Evolutionary conservation across 1,284 basidiomycete genomes (phyloP).

Genomic region (Sanghuangporus baumii): DNA sequence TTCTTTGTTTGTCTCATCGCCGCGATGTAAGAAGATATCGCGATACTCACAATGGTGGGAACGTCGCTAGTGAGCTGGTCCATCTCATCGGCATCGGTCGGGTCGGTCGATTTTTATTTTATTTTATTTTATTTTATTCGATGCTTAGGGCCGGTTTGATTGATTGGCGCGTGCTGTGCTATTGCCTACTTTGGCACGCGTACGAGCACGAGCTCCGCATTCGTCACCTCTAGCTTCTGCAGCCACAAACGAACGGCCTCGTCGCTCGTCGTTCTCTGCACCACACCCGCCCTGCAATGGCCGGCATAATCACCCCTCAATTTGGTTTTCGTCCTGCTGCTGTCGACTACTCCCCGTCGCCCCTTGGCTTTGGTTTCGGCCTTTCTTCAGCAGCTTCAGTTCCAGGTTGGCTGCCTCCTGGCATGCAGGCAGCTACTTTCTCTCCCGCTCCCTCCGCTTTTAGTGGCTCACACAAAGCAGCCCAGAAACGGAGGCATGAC

Average conservation of each 20-base stretch:
- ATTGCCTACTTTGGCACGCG: background rate
- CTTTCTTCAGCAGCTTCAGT: slow-evolving; percentile 39
- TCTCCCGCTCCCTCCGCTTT: slow-evolving; percentile 35
- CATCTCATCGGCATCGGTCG: too few relatives aligned
- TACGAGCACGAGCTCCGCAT: background rate
- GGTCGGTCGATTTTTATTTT: too few relatives aligned
- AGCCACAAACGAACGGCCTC: slow-evolving; percentile 22
- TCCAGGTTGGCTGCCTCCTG: slow-evolving; percentile 31
- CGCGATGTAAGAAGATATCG: slow-evolving; percentile 21
- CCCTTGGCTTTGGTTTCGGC: slow-evolving; percentile 68
- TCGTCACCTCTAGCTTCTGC: slow-evolving; percentile 9
- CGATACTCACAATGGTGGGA: slow-evolving; percentile 31
- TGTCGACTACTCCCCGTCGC: slow-evolving; percentile 56
- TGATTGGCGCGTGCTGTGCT: background rate
- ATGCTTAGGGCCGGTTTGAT: slow-evolving; percentile 12
- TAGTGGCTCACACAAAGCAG: slow-evolving; percentile 34
- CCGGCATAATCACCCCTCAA: slow-evolving; percentile 62
- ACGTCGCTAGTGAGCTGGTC: too few relatives aligned
- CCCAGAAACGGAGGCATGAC: slow-evolving; percentile 60
- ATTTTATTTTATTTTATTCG: slow-evolving; percentile 24
- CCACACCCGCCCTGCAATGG: slow-evolving; percentile 38
- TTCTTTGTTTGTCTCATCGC: slow-evolving; percentile 64
- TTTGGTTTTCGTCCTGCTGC: slow-evolving; percentile 59
- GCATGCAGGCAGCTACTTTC: slow-evolving; percentile 40
- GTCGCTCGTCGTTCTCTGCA: background rate